These are phyloP conservation scores for Nitzschia sp. DNA, from an alignment of 108 stramenopile genomes.

Conservation along the genomic window DNA sequence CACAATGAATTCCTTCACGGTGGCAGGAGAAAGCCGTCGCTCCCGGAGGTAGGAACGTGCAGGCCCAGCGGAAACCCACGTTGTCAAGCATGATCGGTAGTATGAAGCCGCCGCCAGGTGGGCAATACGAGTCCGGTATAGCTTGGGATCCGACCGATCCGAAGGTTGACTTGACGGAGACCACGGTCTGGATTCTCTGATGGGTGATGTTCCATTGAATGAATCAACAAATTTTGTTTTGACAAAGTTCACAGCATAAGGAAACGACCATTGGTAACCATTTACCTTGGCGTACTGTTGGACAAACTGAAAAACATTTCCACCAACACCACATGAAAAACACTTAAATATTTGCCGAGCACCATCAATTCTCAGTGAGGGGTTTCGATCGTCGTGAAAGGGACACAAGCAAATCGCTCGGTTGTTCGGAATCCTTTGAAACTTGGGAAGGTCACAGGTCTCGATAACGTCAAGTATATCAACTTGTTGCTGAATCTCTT, in stretches of 20 bases:
- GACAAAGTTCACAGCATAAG: constrained; percentile 65
- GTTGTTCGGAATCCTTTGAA: constrained; percentile 38
- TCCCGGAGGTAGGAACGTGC: constrained; percentile 68
- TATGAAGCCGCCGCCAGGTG: constrained; percentile 83
- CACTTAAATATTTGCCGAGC: constrained; percentile 85
- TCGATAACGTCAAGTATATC: constrained; percentile 62
- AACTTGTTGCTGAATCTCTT: constrained; percentile 49
- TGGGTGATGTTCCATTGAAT: no score
- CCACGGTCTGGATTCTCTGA: no score
- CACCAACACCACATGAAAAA: constrained; percentile 92
- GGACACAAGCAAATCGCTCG: constrained; percentile 82
- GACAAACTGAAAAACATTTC: constrained; percentile 87
- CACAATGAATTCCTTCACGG: constrained; percentile 72
- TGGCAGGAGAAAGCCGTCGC: constrained; percentile 60
- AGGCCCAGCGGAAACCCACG: constrained; percentile 59
- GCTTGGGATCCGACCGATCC: not conserved
- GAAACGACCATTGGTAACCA: constrained; percentile 64
- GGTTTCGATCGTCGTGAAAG: constrained; percentile 90
- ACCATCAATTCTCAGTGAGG: constrained; percentile 77
- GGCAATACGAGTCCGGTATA: constrained; percentile 56
- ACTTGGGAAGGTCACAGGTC: constrained; percentile 57
- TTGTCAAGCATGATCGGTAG: constrained; percentile 67
- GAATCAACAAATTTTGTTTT: constrained; percentile 42
- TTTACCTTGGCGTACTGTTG: constrained; percentile 54
- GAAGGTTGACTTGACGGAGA: not conserved